Conservation (phyloP, 2,329 filamentous ascomycete species). For the Aureobasidium zeae region DNA sequence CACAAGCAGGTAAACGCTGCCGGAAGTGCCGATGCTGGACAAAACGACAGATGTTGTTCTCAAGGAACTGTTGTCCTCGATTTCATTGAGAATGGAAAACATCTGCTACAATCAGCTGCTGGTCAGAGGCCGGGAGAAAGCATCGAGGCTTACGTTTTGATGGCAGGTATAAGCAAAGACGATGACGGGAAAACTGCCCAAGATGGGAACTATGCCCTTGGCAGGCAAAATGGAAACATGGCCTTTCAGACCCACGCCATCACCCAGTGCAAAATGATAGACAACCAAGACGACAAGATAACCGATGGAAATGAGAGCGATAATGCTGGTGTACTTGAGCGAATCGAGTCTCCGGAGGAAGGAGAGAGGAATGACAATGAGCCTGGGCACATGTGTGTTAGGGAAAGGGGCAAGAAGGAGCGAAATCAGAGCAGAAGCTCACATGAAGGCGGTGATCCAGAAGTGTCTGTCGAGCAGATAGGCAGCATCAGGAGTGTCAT, state of each 20-base stretch:
- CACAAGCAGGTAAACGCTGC: conserved; percentile 77
- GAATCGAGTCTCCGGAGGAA: conserved; percentile 89
- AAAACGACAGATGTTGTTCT: conserved; percentile 71
- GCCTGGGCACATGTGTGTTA: conserved; percentile 42
- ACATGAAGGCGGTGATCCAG: conserved; percentile 98
- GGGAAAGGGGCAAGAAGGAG: not conserved
- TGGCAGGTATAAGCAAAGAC: conserved; percentile 99
- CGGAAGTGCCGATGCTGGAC: conserved; percentile 81
- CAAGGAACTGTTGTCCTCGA: conserved; percentile 70
- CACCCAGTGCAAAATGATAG: conserved; percentile 75
- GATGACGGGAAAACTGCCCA: conserved; percentile 86
- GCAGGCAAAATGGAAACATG: conserved; percentile 68
- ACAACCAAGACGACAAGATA: conserved; percentile 90
- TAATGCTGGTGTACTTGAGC: conserved; percentile 89
- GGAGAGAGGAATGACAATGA: conserved; percentile 87
- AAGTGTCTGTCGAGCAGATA: conserved; percentile 87
- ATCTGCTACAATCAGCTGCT: conserved; percentile 49
- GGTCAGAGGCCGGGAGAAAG: not conserved
- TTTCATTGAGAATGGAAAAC: conserved; percentile 97
- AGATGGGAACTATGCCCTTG: conserved; percentile 65
- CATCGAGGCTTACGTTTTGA: conserved; percentile 63
- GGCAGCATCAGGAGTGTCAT: conserved; percentile 48
- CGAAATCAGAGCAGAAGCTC: conserved; percentile 24
- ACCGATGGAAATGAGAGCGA: conserved; percentile 85
- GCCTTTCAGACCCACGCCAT: conserved; percentile 64